Conservation (phyloP, 345 rosid genomes). For the Heritiera littoralis region DNA sequence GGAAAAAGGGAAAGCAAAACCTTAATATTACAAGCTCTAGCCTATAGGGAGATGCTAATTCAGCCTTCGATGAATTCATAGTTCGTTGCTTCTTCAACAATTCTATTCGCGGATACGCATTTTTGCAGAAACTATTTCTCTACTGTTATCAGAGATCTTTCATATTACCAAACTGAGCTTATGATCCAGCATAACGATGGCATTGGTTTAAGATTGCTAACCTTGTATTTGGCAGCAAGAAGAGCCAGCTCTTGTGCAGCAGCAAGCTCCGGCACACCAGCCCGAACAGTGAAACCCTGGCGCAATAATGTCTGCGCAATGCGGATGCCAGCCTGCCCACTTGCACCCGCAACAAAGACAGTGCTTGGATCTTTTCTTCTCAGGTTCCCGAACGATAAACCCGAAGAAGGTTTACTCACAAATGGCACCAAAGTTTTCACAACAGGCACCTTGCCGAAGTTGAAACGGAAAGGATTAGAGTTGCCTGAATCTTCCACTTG, state of each 20-base stretch:
- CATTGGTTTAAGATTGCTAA: slow-evolving; percentile 25
- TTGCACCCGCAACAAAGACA: slow-evolving; percentile 91
- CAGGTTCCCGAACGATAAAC: slow-evolving; percentile 53
- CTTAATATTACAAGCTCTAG: background rate
- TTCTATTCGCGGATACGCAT: background rate
- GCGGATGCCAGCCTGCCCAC: slow-evolving; percentile 88
- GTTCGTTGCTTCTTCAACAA: background rate
- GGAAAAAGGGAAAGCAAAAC: background rate
- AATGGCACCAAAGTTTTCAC: slow-evolving; percentile 66
- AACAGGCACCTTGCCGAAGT: slow-evolving; percentile 61
- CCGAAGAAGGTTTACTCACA: slow-evolving; percentile 47
- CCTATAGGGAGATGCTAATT: background rate
- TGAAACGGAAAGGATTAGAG: slow-evolving; percentile 60
- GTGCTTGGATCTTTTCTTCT: slow-evolving; percentile 80
- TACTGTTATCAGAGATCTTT: background rate
- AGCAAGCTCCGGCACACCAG: slow-evolving; percentile 81
- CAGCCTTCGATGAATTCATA: background rate
- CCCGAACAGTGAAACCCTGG: slow-evolving; percentile 81
- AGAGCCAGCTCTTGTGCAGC: slow-evolving; percentile 93
- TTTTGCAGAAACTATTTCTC: too few species aligned
- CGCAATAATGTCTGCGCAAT: slow-evolving; percentile 72
- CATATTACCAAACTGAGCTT: background rate
- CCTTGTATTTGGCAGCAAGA: slow-evolving; percentile 83
- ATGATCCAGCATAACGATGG: background rate
- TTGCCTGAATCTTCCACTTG: slow-evolving; percentile 34